Percentiles rank a stretch among this genome's conserved stretches.
Evolutionary conservation across 805 yeast genomes (phyloP).

Genomic region (Ogataea neopini): DNA sequence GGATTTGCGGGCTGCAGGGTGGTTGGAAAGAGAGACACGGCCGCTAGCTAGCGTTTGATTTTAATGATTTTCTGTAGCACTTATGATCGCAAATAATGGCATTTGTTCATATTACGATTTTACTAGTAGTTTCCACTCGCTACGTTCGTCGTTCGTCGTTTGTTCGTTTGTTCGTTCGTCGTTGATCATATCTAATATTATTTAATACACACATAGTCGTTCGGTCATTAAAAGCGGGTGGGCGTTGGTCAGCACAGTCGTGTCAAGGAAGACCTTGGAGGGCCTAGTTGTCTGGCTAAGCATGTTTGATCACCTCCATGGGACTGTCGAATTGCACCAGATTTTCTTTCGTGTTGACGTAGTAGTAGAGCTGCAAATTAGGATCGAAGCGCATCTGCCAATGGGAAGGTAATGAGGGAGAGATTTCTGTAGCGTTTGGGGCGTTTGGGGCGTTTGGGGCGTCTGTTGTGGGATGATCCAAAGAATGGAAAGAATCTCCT

Average conservation of each 20-base stretch:
- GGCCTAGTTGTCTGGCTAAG: constrained; percentile 1
- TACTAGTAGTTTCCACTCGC: too few relatives aligned
- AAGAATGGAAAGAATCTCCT: neutral
- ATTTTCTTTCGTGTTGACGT: constrained; percentile 37
- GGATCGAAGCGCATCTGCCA: constrained; percentile 42
- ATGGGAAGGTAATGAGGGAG: constrained; percentile 27
- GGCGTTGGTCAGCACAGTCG: too few relatives aligned
- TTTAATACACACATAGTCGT: neutral
- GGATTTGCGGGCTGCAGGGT: constrained; percentile 60
- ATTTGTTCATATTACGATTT: too few relatives aligned
- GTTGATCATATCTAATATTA: neutral
- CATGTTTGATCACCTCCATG: constrained; percentile 38
- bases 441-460: neutral
- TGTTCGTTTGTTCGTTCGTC: neutral
- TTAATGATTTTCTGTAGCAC: too few relatives aligned
- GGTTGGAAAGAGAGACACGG: constrained; percentile 71
- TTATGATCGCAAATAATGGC: too few relatives aligned
- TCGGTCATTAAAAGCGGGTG: neutral
- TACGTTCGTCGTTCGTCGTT: neutral
- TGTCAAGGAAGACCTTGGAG: too few relatives aligned
- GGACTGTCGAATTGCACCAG: constrained; percentile 47
- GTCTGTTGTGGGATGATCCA: neutral
- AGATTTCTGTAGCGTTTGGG: neutral
- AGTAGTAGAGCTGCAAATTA: constrained; percentile 41
- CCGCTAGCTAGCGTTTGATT: too few relatives aligned